Base-by-base conservation (phyloP, 306 rosid genomes). In the Chamaecrista fasciculata region DNA sequence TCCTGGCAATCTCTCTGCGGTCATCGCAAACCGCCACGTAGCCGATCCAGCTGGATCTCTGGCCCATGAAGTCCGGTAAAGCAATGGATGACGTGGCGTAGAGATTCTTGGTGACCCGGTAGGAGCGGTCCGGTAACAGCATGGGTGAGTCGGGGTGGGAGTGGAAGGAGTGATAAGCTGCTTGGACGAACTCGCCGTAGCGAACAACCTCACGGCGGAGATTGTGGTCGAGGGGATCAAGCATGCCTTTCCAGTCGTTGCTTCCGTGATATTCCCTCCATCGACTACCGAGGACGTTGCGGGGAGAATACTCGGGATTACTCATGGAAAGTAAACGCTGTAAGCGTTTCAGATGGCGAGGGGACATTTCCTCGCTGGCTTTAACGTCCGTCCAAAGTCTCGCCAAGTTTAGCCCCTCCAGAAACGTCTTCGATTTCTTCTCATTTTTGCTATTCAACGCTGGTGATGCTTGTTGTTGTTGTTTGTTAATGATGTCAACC, bases 41-140 rank as follows among this genome's bases (percentile, higher is more conserved):
- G 0, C 99, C 99, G n/a, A 95, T 34, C 95, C 99, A 91, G 52
- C 99, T 91, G 0, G 97, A 95, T 23, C 97, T 86, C 62, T 95
- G 99, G 56, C 91, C 91, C 99, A 95, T 95, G 2, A 94, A 95
- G 67, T 95, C 99, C 12, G 99, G 97, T 0, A 95, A 47, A 0
- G 96, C 96, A 16, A 95, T 69, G 0, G 97, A 87, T 28, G 99
- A 87, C 0, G 99, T 95, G 64, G 96, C 97, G 2, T 91, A 95
- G n/a, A 95, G 87, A 47, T 87, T 85, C 50, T 89, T 95, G 0
- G 97, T 95, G 15, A 95, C 88, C 36, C 64, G 80, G 16, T 91
- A 91, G 0, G 92, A 70, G 71, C 83, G 75, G 6, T 95, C 99
- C 0, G 89, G 75, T 0, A 91, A 34, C 0, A 84, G 28, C 57